Base-by-base conservation (phyloP, 805 yeast genomes). In the Cyberlindnera misumaiensis region DNA sequence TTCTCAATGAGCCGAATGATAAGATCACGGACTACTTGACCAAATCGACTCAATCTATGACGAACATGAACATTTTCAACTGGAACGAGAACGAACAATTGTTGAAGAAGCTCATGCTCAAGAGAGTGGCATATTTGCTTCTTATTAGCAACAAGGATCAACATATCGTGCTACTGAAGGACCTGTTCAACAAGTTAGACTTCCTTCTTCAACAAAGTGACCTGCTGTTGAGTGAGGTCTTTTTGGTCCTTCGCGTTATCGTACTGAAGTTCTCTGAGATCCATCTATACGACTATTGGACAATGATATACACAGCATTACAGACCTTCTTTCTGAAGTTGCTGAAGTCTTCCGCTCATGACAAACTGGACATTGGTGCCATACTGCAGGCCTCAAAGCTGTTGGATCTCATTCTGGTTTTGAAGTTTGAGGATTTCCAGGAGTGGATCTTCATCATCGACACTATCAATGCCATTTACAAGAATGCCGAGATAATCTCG, bases 401-500 rank as follows among this genome's bases (percentile, higher is more conserved):
- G 12, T 63, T 93, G 34, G 98, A 90, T 54, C 70, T 83, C 24
- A 57, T 88, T 16, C 56, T 90, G 15, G 66, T 82, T 2, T 48
- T 88, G 40, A 75, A 78, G 28, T 70, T 71, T 30, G 97, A 89
- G 54, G 95, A 87, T 70, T 90, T 66, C 80, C 61, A 75, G 44
- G 93, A 87, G 51, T 90, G 97, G 97, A 64, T 93, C 2, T 93
- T 87, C 53, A 73, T 90, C 10, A 70, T 79, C 20, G 86, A 83
- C 49, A 77, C 75, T 13, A 68, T 77, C 13, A 80, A 77, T 42
- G 77, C 81, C 14, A 67, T 73, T 24, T 70, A 67, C 48, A 67
- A 69, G 42, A 61, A 55, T 14, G 44, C 49, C 13, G 58, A 55
- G 11, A 45, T 48, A 20, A 32, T 55, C 16, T 51, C 57, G 40